phyloP scores from a whole-genome alignment of 257 asterid genomes.

The Mitragyna speciosa region DNA sequence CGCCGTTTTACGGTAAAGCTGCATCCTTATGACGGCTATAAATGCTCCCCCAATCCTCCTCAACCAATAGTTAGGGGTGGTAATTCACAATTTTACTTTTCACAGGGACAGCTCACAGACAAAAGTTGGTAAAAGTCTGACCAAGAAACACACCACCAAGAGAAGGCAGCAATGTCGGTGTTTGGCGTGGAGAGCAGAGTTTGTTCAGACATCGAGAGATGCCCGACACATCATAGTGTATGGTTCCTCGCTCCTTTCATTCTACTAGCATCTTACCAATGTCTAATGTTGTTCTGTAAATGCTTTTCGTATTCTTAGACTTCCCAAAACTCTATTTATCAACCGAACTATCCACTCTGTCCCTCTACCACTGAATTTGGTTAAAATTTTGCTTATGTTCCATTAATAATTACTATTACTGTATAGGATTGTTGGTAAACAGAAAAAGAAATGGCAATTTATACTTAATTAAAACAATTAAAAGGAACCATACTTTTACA shows the following conservation, averaged over 20 bases:
- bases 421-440: neutral
- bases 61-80: neutral
- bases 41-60: neutral
- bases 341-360: neutral
- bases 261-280: neutral
- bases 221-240: slow-evolving; percentile 33
- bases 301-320: slow-evolving; percentile 3
- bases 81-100: neutral
- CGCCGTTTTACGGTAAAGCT: neutral
- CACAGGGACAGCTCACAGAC: slow-evolving; percentile 17
- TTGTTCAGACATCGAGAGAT: slow-evolving; percentile 13
- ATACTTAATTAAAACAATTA: too few species aligned
- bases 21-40: neutral
- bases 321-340: neutral
- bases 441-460: neutral
- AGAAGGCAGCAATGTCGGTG: neutral
- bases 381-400: neutral
- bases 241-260: neutral
- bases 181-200: slow-evolving; percentile 59
- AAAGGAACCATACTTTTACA: too few species aligned
- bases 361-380: neutral
- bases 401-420: too few species aligned
- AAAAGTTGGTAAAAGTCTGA: slow-evolving; percentile 5
- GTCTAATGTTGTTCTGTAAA: neutral
- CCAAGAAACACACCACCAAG: slow-evolving; percentile 1